Evolutionary conservation across 306 rosid species (phyloP), one percentile per base, ranked within the genome.

Genomic region (Macrotyloma uniflorum): DNA sequence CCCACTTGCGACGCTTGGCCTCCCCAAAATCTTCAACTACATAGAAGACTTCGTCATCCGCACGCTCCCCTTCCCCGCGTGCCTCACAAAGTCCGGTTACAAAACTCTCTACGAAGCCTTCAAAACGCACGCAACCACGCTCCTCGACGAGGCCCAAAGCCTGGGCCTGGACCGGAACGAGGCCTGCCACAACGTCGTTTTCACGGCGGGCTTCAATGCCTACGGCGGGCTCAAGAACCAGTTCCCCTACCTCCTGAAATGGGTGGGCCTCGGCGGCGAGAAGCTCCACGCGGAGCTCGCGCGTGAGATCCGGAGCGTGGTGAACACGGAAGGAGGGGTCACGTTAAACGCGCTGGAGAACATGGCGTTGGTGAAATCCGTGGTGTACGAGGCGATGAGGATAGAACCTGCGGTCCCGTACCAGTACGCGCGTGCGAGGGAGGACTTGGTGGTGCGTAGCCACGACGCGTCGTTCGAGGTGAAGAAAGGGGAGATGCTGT

Each of bases 131-230:
- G 71, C 71, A 2, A 40, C 32, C 0, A 43, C 78, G 6, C 26
- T 9, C 5, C 32, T 91, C 26, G 85, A 91, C 53, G 87, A 84
- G 55, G 95, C 98, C 0, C 85, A 83, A 49, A 26, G 65, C 0
- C 77, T 76, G 0, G 91, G 90, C 13, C 54, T 93, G 5, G 4
- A 85, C 2, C 75, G 89, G 54, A 82, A 72, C 14, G 94, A 88
- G 54, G 97, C 98, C 4, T 85, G 90, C 36, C 97, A 93, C 54
- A 91, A 93, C 30, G 28, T 93, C 1, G 35, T 91, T 16, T 93
- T 93, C 79, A 36, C 82, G 54, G 91, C 87, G 0, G 84, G 93
- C 12, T 93, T 91, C 75, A 93, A 89, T 26, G 87, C 95, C 1
- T 93, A 85, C 54, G 98, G 91, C 0, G 98, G 97, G 28, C 13